Base-by-base conservation (phyloP, 805 yeast genomes). In the Ogataea degrootiae region DNA sequence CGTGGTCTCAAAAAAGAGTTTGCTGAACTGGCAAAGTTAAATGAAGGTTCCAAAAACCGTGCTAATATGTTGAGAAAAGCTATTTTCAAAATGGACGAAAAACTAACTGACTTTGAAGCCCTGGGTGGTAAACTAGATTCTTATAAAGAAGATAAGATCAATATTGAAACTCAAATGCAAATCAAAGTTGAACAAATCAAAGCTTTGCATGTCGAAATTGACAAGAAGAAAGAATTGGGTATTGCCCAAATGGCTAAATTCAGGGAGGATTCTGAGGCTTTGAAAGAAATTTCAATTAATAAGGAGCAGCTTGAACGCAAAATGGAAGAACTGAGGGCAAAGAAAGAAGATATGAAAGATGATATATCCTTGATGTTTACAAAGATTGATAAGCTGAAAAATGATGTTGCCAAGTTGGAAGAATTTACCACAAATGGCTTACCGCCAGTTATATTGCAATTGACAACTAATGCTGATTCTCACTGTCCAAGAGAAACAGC, bases 401-500 rank as follows among this genome's bases (percentile, higher is more conserved):
- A 46, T 22, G 57, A 58, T 22, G 58, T 65, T 29, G 50, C 48
- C 9, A 62, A 63, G 37, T 44, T 65, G 34, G 46, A 51, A 6
- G 56, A 54, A 15, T 69, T 65, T 49, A 53, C 67, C 4, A 55
- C 50, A 6, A 51, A 47, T 3, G 52, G 47, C 16, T 43, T 68
- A 23, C 59, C 62, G 4, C 56, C 58, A 6, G 68, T 67, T 35
- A 61, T 69, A 16, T 52, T 47, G 6, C 51, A 54, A 11, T 42
- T 57, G 34, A 50, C 44, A 2, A 44, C 37, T 3, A 57, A 59
- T 33, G 82, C 81, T 5, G 42, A 38, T 7, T 59, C 65, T 26
- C 69, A 73, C 42, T 82, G 88, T 55, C 50, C 73, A 0, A 59
- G 76, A 37, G 80, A 74, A 8, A 76, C 73, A 17, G 74, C 82